Conservation (phyloP, 345 rosid genomes). For the Dipteronia dyeriana region DNA sequence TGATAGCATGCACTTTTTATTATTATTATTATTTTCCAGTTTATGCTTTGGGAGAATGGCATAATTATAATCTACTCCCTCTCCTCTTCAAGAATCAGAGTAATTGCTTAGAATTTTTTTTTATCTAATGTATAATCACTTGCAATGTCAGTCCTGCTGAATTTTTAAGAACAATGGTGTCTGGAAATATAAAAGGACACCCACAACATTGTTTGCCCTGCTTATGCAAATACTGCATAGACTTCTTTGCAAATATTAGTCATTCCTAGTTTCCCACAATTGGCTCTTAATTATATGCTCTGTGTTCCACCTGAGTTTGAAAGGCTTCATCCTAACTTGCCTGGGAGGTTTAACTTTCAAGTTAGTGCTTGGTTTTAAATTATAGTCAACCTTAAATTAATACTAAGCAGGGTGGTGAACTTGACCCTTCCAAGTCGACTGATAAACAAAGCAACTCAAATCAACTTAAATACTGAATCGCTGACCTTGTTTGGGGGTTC, state of each 20-base stretch:
- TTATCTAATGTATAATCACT: not conserved
- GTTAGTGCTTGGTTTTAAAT: not conserved
- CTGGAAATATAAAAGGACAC: not conserved
- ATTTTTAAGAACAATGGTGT: slow-evolving; percentile 4
- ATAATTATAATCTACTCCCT: slow-evolving; percentile 1
- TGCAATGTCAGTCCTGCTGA: not conserved
- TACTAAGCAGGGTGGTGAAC: not conserved
- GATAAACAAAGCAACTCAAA: not conserved
- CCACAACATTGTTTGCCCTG: not conserved
- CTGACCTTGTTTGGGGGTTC: not conserved
- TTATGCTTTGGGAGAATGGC: slow-evolving; percentile 14
- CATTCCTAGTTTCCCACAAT: not conserved
- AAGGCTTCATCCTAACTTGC: slow-evolving; percentile 6
- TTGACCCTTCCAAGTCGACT: not conserved
- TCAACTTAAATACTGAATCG: not conserved
- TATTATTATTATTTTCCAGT: not conserved
- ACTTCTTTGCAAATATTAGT: not conserved
- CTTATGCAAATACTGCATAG: not conserved
- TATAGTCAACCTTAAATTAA: not conserved
- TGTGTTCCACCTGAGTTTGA: not conserved
- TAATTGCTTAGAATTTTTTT: not conserved
- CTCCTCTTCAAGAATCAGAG: not conserved
- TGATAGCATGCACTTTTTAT: not conserved
- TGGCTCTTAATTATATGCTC: not conserved
- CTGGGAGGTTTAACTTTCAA: not conserved